These are phyloP conservation scores for Eucalyptus brandiana DNA, from an alignment of 345 rosid genomes.

Conservation along the genomic window DNA sequence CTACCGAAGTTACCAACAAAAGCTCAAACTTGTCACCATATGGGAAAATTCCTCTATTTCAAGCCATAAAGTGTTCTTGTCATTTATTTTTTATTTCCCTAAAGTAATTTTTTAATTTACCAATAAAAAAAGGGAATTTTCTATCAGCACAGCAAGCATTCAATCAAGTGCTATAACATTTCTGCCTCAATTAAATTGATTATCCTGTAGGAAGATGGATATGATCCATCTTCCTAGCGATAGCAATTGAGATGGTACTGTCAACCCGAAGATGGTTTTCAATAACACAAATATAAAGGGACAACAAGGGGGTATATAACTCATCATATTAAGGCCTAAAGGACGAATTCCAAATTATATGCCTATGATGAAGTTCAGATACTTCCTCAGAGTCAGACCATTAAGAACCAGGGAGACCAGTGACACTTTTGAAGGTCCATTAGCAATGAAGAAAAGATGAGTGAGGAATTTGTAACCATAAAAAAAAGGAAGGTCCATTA, in stretches of 20 bases:
- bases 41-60: not conserved
- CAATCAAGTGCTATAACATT: not conserved
- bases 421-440: not conserved
- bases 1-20: not conserved
- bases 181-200: not conserved
- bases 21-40: not conserved
- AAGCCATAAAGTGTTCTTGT: not conserved
- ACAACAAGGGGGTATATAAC: not conserved
- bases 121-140: not conserved
- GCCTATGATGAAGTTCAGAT: not conserved
- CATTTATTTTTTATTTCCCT: not conserved
- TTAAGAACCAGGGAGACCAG: not conserved
- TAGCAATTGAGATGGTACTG: not conserved
- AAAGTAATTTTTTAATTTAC: not conserved
- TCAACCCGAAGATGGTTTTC: not conserved
- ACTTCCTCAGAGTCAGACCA: not conserved
- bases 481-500: not conserved
- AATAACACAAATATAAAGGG: not conserved
- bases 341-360: not conserved
- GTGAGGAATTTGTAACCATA: not conserved
- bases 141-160: not conserved
- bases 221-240: not conserved
- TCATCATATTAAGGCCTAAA: not conserved
- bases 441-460: not conserved
- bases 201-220: not conserved